Base-by-base conservation (phyloP, 805 yeast species). In the Kluyveromyces dobzhanskii region DNA sequence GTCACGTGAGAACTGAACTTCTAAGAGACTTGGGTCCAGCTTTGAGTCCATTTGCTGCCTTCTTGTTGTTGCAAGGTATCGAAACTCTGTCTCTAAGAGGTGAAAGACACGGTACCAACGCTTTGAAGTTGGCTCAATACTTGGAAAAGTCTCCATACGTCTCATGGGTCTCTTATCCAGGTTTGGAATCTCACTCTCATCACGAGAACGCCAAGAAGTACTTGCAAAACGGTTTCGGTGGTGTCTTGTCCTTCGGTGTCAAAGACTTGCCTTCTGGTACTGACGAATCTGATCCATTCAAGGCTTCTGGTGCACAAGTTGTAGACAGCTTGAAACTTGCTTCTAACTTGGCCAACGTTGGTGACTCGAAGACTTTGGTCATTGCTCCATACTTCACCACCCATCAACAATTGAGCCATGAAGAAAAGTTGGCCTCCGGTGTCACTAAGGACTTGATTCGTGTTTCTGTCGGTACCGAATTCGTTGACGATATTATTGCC, bases 361-460 rank as follows among this genome's bases (percentile, higher is more conserved):
- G 98, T 59, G 98, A 90, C 57, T 80, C 90, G 37, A 92, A 90
- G 70, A 85, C 97, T 32, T 73, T 90, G 59, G 94, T 90, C 42
- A 90, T 90, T 62, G 88, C 96, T 39, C 98, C 98, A 48, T 88
- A 81, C 73, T 86, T 75, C 65, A 92, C 97, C 30, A 90, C 97
- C 18, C 98, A 90, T 65, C 88, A 86, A 61, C 97, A 92, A 69
- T 73, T 90, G 56, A 63, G 69, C 30, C 86, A 84, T 33, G 83
- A 78, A 48, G 97, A 86, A 69, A 85, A 85, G 66, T 41, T 65
- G 30, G 77, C 81, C 11, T 71, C 94, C 36, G 97, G 97, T 64
- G 97, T 90, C 42, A 75, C 92, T 40, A 79, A 82, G 52, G 96
- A 85, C 49, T 73, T 86, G 56, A 78, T 90, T 53, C 80, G 98